These are phyloP conservation scores for Fusarium tuaranense DNA, from an alignment of 2,329 filamentous ascomycete species.

Conservation along the genomic window DNA sequence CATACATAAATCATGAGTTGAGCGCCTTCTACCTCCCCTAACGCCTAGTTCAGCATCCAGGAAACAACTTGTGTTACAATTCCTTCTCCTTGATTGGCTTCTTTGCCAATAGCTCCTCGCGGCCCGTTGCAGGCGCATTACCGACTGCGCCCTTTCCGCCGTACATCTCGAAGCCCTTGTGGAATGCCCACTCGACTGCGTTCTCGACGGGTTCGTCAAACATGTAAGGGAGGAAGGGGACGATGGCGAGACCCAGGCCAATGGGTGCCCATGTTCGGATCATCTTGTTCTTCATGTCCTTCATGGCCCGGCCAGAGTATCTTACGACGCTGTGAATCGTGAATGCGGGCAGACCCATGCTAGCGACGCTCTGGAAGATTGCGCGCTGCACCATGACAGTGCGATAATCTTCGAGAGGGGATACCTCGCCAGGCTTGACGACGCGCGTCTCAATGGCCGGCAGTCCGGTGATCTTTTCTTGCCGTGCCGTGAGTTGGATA, in stretches of 20 bases:
- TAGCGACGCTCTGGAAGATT: constrained; percentile 90
- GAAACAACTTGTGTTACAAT: constrained; percentile 45
- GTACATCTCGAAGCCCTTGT: constrained; percentile 80
- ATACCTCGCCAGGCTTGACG: constrained; percentile 57
- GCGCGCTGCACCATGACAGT: constrained; percentile 92
- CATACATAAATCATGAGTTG: constrained; percentile 36
- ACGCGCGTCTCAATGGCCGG: constrained; percentile 47
- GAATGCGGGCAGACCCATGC: constrained; percentile 93
- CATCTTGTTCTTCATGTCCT: constrained; percentile 79
- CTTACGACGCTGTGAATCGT: constrained; percentile 94
- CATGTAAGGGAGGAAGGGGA: constrained; percentile 84
- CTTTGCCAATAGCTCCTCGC: constrained; percentile 55
- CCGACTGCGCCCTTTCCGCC: constrained; percentile 73
- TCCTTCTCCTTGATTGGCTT: constrained; percentile 60
- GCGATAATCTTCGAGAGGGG: constrained; percentile 88
- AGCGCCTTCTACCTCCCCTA: constrained; percentile 29
- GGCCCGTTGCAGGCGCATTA: constrained; percentile 64
- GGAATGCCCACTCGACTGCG: constrained; percentile 90
- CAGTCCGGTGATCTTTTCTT: constrained; percentile 63
- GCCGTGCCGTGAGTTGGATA: constrained; percentile 63
- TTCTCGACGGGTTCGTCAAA: constrained; percentile 95
- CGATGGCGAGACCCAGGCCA: constrained; percentile 80
- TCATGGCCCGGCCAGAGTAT: constrained; percentile 89
- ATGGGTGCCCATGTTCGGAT: constrained; percentile 91
- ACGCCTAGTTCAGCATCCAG: constrained; percentile 25